Evolutionary conservation across 1,139 yeast genomes (phyloP).

Genomic region (Ogataea hybrid): DNA sequence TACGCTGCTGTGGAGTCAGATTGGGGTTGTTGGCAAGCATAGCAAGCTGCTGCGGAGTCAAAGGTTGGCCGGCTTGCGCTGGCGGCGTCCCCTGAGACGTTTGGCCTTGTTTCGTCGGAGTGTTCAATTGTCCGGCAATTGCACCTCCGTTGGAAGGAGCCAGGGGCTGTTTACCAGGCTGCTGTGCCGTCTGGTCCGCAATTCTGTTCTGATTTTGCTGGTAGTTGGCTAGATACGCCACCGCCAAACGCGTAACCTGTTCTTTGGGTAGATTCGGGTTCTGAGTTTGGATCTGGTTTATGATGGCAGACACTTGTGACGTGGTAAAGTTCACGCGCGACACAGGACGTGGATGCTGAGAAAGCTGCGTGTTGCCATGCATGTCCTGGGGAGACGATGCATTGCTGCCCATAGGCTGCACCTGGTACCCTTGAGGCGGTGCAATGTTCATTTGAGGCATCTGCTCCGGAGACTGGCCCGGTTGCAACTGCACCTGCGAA

Average conservation of each 20-base stretch:
- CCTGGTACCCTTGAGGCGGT: constrained; percentile 8
- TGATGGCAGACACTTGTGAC: constrained; percentile 67
- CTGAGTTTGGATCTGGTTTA: constrained; percentile 65
- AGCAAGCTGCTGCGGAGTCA: constrained; percentile 28
- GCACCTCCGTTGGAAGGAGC: constrained; percentile 13
- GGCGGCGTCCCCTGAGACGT: constrained; percentile 10
- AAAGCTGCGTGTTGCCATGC: constrained; percentile 9
- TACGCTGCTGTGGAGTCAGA: constrained; percentile 29
- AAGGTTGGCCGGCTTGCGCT: constrained; percentile 10
- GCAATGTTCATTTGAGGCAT: constrained; percentile 7
- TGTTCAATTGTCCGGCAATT: constrained; percentile 14
- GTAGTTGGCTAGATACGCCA: constrained; percentile 60
- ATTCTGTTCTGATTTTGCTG: constrained; percentile 45
- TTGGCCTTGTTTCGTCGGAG: constrained; percentile 11
- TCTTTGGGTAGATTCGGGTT: constrained; percentile 68
- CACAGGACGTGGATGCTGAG: constrained; percentile 19
- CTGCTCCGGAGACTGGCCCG: constrained; percentile 7
- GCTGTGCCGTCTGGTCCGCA: constrained; percentile 9
- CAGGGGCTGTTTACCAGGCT: constrained; percentile 25
- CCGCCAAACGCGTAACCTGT: constrained; percentile 72
- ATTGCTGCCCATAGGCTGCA: constrained; percentile 7
- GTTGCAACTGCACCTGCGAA: constrained; percentile 15
- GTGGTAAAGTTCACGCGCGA: constrained; percentile 47
- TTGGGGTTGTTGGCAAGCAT: constrained; percentile 28
- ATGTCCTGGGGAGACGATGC: constrained; percentile 12